Base-by-base conservation (phyloP, 75 land plant species). In the Picea sitchensis region DNA sequence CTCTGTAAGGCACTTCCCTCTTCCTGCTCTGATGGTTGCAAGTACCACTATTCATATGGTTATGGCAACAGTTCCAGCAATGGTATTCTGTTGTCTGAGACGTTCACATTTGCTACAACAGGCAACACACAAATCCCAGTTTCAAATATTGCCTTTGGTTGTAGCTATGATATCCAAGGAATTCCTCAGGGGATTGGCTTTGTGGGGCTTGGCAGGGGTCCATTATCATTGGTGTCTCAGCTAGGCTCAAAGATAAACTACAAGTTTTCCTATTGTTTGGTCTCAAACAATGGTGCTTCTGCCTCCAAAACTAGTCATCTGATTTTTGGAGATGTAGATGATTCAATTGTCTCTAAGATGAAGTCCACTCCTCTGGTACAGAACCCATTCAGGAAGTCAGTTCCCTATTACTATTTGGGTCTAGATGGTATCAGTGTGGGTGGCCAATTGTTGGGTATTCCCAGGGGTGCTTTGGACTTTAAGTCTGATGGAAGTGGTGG, bases 101-200 rank as follows among this genome's bases (percentile, higher is more conserved):
- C 81, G 3, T 31, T 82, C 72, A 81, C 84, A 4, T 76, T 87
- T 31, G 41, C n/a, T 67, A 32, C 71, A 2, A 34, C 20, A 34
- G 7, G 15, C 71, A 67, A 67, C 14, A 30, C 20, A 12, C 3
- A 41, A 4, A 18, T n/a, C 59, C 18, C 59, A 14, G 20, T 83
- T 30, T 44, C 62, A 30, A 11, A 68, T 0, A 38, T 85, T 23
- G 65, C 85, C 9, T 58, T 84, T 12, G 84, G 86, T 12, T 85
- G 87, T 58, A 81, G 87, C 31, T 86, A 80, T 62, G 73, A 79
- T 61, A 85, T 83, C 64, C 80, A 85, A 62, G 87, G 87, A 3
- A 59, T 9, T 2, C 81, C 73, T 54, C 86, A 86, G 32, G 81
- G 81, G 2, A 41, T 77, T 0, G 86, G 87, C 30, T 58, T 85